Evolutionary conservation across 495 filamentous ascomycete species (phyloP), one percentile per base, ranked within the genome.

Genomic region (Penicillium herquei): DNA sequence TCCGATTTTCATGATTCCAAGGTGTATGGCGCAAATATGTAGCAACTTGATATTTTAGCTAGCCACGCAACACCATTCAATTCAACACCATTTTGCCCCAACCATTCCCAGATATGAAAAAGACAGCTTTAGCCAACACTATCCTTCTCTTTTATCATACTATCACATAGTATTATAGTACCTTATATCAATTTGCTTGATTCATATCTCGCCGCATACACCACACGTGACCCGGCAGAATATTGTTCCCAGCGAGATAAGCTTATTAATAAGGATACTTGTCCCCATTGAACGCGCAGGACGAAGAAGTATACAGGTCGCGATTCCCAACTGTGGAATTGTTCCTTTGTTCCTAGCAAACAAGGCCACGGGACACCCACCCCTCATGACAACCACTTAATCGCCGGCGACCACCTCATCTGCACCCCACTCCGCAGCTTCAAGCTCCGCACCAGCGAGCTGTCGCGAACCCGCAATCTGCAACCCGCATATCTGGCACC

Each of bases 211-310:
- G 26, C 30, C 32, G 33, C 41, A 39, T 51, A 51, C 17, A 43
- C 6, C 48, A 32, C 58, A 64, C 62, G 62, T 67, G 62, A 64
- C 46, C 47, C 53, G 56, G 57, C 41, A 11, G 31, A 64, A 61
- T 55, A 55, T 60, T 59, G 41, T 65, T 65, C 56, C 56, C 17
- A 48, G 40, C 59, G 51, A 21, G 60, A 63, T 63, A 63, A 63
- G 60, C 50, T 59, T 10, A 9, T 37, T 37, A 37, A 37, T 37
- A 37, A 37, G 34, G 34, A 9, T 37, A 63, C 50, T 48, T 63
- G 61, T 57, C 61, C 21, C 56, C 49, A 50, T 57, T 59, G 52
- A 26, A 58, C 53, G 46, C 46, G 45, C 6, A 45, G 46, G 16
- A 18, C 37, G 43, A 26, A 31, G 41, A 1, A 39, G 30, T 34